Base-by-base conservation (phyloP, 163 green algal species). In the Volvox carteri region DNA sequence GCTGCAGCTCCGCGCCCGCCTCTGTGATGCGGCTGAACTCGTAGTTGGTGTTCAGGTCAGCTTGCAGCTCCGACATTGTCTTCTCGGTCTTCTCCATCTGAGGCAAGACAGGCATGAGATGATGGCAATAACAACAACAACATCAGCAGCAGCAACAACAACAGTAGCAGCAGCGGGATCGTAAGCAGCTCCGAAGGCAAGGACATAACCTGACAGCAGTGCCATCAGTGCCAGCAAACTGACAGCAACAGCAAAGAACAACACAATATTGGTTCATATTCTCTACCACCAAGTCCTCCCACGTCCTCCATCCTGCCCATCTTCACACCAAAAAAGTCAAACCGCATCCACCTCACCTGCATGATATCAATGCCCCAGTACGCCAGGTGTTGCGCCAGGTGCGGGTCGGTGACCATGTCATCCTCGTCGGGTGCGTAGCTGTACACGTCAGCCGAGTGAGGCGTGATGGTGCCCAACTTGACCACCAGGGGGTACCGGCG, bases 301-400 rank as follows among this genome's bases (percentile, higher is more conserved):
- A 23, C 21, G 28, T 54, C 28, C 65, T 7, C 6, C 5, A n/a
- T 41, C 37, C 39, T 7, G 28, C 70, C 7, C 39, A 30, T 39
- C 42, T 11, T 8, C 73, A 25, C n/a, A n/a, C n/a, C n/a, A n/a
- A n/a, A n/a, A n/a, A n/a, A n/a, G n/a, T n/a, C n/a, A 44, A 48
- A 8, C 65, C 30, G 18, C n/a, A 70, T 12, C 58, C 58, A 37
- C 62, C 76, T 1, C 78, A 96, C 93, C 90, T 96, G 84, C 93
- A 98, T 95, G 93, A 99, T 98, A 94, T 99, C 97, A 93, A 99
- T 99, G 86, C 98, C 98, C 96, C 98, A 99, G 92, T 99, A 96
- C 39, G 93, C 90, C 83, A 99, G 93, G 94, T 99, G 98, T 85
- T 96, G 16, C 4, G 92, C 93, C 78, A 99, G 94, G 21, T 96